phyloP scores from a whole-genome alignment of 2,329 filamentous ascomycete genomes.

The Claviceps digitariae region DNA sequence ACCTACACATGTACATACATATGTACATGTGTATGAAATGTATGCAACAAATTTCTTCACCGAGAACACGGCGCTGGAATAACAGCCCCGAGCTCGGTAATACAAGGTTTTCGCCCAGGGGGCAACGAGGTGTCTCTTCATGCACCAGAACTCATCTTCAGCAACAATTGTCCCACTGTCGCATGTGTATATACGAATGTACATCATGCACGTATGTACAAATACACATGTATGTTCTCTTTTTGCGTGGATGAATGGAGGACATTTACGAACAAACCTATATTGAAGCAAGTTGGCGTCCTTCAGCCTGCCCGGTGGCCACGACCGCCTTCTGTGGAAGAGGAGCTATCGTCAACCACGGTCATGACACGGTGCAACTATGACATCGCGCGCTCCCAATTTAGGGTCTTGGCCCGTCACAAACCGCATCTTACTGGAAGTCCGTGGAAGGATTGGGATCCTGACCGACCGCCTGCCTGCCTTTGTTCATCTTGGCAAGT shows the following conservation, averaged over 20 bases:
- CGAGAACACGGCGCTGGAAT: neutral
- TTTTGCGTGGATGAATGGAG: neutral
- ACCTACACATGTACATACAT: no score
- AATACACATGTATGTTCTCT: no score
- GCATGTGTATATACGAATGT: neutral
- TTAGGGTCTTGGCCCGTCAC: neutral
- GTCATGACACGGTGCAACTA: neutral
- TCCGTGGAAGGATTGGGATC: neutral
- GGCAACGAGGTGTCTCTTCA: neutral
- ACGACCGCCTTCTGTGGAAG: neutral
- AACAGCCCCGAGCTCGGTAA: neutral
- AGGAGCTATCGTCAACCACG: neutral
- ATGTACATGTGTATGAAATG: no score
- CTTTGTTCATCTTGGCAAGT: neutral
- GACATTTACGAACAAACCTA: neutral
- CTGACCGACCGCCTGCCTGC: neutral
- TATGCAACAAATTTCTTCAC: neutral
- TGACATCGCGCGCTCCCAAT: neutral
- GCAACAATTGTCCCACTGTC: neutral
- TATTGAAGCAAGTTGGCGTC: neutral
- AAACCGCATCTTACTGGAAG: neutral
- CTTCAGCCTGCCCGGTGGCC: neutral
- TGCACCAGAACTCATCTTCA: neutral
- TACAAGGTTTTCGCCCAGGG: neutral
- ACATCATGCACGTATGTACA: neutral